Evolutionary conservation across 257 asterid genomes (phyloP), one percentile per base, ranked within the genome.

Genomic region (Paulownia fortunei): DNA sequence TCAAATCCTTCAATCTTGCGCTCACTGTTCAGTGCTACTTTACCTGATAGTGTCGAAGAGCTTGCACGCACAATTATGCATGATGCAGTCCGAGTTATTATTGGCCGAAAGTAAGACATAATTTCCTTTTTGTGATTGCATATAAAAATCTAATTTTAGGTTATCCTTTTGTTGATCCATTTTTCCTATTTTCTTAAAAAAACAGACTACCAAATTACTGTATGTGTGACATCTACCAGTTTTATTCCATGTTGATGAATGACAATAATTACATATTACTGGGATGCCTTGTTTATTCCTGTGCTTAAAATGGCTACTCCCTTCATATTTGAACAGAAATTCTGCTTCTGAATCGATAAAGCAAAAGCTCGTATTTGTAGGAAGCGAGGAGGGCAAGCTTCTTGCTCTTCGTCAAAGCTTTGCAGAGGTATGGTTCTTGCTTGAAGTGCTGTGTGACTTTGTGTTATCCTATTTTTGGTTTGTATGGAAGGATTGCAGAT

Each of bases 41-140:
- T 92, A 84, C 98, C 98, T 34, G 98, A 94, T 83, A 85, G 86
- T 10, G 93, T 94, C 69, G 98, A 92, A 87, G 96, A 87, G 62
- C 94, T 92, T 80, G 98, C 98, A 49, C 96, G 97, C 15, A 90
- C 97, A 65, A 92, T 92, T 56, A 92, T 94, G 98, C 98, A 94
- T 77, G 98, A 92, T 75, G 97, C 97, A 58, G 87, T 92, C 72
- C 92, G 98, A 49, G 82, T 94, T 68, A 92, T 94, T 55, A 91
- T 94, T 79, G 98, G 98, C 32, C 87, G 96, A 63, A 94, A 91
- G 98, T 92, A 87, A 87, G 97, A 67, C 51, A 39, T 12, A 13
- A 8, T 23, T n/a, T 56, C 46, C 36, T 51, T 8, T 49, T 36
- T 74, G 23, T 49, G 18, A 49, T 64, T 52, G 39, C 56, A 64